These are phyloP conservation scores for Nannizzia gypsea DNA, from an alignment of 2,329 filamentous ascomycete genomes.

Conservation along the genomic window DNA sequence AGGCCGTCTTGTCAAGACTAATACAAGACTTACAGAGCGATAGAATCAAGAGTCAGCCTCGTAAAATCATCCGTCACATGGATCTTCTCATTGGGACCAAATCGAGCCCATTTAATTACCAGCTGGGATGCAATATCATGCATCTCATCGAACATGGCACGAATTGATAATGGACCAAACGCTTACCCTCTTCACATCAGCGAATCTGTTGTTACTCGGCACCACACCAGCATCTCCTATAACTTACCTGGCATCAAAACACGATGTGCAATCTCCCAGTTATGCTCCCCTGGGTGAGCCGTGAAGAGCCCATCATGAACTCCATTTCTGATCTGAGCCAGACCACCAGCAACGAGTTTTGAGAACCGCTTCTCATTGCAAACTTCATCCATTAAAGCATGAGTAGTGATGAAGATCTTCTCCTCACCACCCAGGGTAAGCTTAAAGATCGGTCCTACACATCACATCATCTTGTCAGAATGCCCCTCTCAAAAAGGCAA, in stretches of 20 bases:
- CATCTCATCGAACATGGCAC: slow-evolving; percentile 3
- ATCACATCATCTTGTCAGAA: neutral
- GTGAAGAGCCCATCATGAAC: neutral
- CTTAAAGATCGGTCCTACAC: neutral
- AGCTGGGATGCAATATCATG: slow-evolving; percentile 2
- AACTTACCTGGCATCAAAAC: neutral
- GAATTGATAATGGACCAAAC: neutral
- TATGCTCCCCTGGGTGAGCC: neutral
- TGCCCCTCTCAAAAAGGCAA: neutral
- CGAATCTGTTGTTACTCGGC: neutral
- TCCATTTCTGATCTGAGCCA: neutral
- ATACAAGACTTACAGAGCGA: neutral
- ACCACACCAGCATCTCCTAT: neutral
- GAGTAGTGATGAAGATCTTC: neutral
- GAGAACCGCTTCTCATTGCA: slow-evolving; percentile 1
- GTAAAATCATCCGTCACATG: slow-evolving; percentile 2
- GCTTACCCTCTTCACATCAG: neutral
- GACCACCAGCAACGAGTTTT: neutral
- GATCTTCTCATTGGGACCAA: slow-evolving; percentile 1
- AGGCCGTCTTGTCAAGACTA: too few relatives aligned
- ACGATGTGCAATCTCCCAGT: slow-evolving; percentile 4
- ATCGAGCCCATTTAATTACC: slow-evolving; percentile 1
- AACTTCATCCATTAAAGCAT: neutral
- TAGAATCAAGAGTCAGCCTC: neutral
- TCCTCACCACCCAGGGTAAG: slow-evolving; percentile 1